phyloP scores from a whole-genome alignment of 805 yeast genomes.

The Nematodospora valgi region DNA sequence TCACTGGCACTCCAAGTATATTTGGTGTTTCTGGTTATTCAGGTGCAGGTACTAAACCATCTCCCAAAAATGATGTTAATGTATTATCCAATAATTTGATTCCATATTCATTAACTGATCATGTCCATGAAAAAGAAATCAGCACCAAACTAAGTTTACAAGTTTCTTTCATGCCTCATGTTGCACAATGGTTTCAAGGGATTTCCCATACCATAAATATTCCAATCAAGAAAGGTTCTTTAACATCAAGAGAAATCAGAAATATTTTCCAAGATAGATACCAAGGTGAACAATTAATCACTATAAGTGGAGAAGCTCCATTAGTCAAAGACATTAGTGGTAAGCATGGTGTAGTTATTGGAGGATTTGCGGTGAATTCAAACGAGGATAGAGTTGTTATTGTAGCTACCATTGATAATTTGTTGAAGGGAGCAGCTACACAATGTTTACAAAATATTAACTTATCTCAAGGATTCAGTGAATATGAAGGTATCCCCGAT shows the following conservation, averaged over 20 bases:
- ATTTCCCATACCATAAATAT: conserved; percentile 88
- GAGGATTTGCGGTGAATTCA: conserved; percentile 92
- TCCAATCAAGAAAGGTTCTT: conserved; percentile 65
- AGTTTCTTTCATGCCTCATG: conserved; percentile 94
- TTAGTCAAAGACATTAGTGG: conserved; percentile 87
- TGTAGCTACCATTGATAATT: conserved; percentile 92
- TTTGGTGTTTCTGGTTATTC: conserved; percentile 98
- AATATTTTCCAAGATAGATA: conserved; percentile 84
- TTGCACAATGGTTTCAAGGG: conserved; percentile 99
- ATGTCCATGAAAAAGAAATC: conserved; percentile 93
- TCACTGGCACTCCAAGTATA: conserved; percentile 71
- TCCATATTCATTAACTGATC: conserved; percentile 95
- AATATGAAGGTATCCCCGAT: conserved; percentile 93
- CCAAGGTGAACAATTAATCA: conserved; percentile 79
- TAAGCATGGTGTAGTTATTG: conserved; percentile 91
- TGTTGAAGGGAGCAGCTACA: conserved; percentile 97
- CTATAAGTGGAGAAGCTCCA: conserved; percentile 89
- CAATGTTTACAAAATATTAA: conserved; percentile 97
- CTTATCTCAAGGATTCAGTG: conserved; percentile 83
- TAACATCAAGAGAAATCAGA: conserved; percentile 80
- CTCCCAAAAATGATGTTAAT: conserved; percentile 86
- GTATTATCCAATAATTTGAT: conserved; percentile 77
- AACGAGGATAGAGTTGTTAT: conserved; percentile 87
- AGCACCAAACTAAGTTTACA: conserved; percentile 71
- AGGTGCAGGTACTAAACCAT: conserved; percentile 99